Conservation (phyloP, 2,329 filamentous ascomycete genomes). For the Venturia oleaginea region DNA sequence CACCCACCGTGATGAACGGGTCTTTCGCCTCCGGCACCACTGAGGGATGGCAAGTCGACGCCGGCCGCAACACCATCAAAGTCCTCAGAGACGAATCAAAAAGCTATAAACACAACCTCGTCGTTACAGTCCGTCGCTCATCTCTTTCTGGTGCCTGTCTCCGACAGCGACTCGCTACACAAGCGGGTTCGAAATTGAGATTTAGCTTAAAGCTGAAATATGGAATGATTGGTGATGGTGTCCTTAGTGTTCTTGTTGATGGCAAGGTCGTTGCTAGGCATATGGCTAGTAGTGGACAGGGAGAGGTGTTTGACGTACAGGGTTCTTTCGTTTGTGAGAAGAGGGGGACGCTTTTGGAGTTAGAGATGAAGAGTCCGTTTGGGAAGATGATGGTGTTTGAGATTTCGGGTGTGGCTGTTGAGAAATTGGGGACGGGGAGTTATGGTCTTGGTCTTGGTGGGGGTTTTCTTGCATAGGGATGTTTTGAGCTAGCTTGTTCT, state of each 20-base stretch:
- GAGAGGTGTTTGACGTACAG: neutral
- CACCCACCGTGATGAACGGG: neutral
- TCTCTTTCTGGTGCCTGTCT: neutral
- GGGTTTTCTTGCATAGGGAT: neutral
- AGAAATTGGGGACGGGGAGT: neutral
- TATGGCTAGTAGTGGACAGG: neutral
- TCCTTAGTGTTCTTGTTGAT: neutral
- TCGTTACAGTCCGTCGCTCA: neutral
- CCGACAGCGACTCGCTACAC: neutral
- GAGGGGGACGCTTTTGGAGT: neutral
- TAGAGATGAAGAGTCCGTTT: conserved; percentile 3
- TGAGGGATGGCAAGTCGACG: neutral
- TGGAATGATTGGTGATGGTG: neutral
- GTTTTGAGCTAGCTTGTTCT: too few relatives aligned
- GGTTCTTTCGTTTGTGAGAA: neutral
- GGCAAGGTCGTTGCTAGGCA: neutral
- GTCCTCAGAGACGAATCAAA: neutral
- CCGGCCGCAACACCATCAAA: neutral
- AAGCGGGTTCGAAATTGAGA: neutral
- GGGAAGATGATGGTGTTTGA: conserved; percentile 1
- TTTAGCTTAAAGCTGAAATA: neutral
- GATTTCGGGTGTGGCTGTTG: neutral
- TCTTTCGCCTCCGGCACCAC: conserved; percentile 1
- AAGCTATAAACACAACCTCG: neutral
- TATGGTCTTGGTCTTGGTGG: neutral